A percentile compares a stretch with the other conserved stretches of the same genome.
phyloP scores from a whole-genome alignment of 495 filamentous ascomycete genomes.

The Aspergillus bridgeri region DNA sequence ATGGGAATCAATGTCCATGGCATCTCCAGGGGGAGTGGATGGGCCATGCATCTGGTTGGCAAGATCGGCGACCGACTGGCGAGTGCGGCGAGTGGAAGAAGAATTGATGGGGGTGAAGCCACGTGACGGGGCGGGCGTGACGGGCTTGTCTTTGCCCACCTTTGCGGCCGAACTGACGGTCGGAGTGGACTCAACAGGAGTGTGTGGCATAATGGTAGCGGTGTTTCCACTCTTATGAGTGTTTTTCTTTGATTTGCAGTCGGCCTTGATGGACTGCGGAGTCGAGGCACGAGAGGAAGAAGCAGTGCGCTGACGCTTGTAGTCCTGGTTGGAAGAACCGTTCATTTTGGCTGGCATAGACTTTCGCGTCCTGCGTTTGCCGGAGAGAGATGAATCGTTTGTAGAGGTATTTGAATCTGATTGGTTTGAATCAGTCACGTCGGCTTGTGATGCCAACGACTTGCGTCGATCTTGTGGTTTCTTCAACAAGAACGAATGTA shows the following conservation, averaged over 20 bases:
- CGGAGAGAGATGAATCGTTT: slow-evolving; percentile 7
- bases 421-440: slow-evolving; percentile 6
- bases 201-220: not conserved
- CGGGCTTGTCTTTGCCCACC: not conserved
- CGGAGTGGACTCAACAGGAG: slow-evolving; percentile 6
- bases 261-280: slow-evolving; percentile 9
- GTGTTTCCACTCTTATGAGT: not conserved
- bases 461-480: slow-evolving; percentile 13
- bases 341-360: slow-evolving; percentile 18
- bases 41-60: not conserved
- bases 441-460: slow-evolving; percentile 9
- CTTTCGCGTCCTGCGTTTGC: slow-evolving; percentile 13
- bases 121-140: not conserved
- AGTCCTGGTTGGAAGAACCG: slow-evolving; percentile 3
- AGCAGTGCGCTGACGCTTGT: slow-evolving; percentile 4
- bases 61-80: not conserved
- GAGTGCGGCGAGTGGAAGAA: not conserved
- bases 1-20: not conserved
- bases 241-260: slow-evolving; percentile 14
- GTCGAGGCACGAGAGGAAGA: slow-evolving; percentile 10
- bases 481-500: slow-evolving; percentile 12
- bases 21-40: not conserved
- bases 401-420: slow-evolving; percentile 3
- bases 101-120: not conserved
- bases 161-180: not conserved